Evolutionary conservation across 305 asterid species (phyloP).

Genomic region (Solanum hybrid): DNA sequence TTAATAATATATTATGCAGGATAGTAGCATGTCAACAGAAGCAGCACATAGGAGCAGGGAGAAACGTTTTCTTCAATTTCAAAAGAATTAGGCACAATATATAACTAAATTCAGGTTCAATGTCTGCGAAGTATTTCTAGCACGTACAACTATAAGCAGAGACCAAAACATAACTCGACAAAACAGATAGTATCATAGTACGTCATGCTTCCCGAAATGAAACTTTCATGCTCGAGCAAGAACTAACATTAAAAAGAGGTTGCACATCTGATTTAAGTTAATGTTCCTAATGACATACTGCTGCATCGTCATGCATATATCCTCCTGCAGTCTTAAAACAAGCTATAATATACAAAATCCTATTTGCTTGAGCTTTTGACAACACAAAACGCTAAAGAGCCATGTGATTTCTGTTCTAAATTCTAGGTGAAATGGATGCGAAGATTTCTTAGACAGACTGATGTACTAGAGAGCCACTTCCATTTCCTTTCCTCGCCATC

Average conservation of each 20-base stretch:
- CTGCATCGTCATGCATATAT: not conserved
- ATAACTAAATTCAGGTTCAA: not conserved
- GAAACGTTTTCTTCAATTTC: not conserved
- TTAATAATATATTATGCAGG: too few relatives aligned
- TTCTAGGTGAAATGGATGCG: not conserved
- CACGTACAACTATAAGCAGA: not conserved
- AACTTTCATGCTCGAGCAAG: not conserved
- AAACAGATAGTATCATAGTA: not conserved
- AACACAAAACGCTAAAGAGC: not conserved
- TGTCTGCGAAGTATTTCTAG: not conserved
- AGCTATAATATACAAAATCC: not conserved
- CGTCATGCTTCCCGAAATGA: not conserved
- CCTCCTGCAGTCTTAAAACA: not conserved
- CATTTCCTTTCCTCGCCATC: slow-evolving; percentile 19
- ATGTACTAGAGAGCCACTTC: slow-evolving; percentile 17
- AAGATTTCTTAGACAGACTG: not conserved
- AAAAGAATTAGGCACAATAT: not conserved
- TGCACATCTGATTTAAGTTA: not conserved
- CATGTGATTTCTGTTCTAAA: not conserved
- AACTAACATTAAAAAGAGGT: not conserved
- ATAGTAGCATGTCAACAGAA: not conserved
- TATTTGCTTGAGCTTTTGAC: not conserved
- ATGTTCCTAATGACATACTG: not conserved
- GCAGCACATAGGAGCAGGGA: not conserved
- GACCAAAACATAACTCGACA: not conserved